Evolutionary conservation across 192 early-diverging fungal genomes (phyloP), one percentile per base, ranked within the genome.

Genomic region (Lobulomyces angularis): DNA sequence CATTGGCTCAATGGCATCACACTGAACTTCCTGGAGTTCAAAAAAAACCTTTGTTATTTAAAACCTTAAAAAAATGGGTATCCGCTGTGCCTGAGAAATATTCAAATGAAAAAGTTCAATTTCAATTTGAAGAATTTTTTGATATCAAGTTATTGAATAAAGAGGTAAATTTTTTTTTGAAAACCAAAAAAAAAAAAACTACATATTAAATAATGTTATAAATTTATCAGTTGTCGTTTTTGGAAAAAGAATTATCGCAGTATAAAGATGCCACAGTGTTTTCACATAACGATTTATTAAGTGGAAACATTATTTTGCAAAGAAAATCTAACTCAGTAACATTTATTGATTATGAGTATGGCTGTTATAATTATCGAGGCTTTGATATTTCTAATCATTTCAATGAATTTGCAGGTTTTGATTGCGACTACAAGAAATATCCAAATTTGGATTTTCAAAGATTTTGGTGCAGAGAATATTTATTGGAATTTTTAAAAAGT

Each of bases 381-480:
- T 97, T 94, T 58, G 92, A 97, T 53, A 89, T 97, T 44, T 88
- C 77, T 29, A 97, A 97, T 53, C 90, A 94, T 59, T 97, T 93
- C 52, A 84, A 83, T 58, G 92, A 97, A 51, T 83, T 74, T 54
- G 85, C 81, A n/a, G 75, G 89, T 3, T 97, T 94, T 55, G 92
- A 97, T 43, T 97, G 92, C 61, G 84, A 97, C 37, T 97, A 84
- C 46, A 57, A 49, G 29, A 67, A 79, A 37, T 93, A 92, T 48
- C 92, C 92, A 1, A 35, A 51, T 26, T 73, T 80, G 45, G 59
- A 62, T 2, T 56, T 64, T 24, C 90, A 97, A 64, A 35, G 65
- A 16, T 35, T 53, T 28, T 97, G 87, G 87, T 67, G 90, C 39
- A 68, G 63, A 27, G 52, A 60, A 18, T 97, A 97, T 40, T 49